Percentiles rank a stretch among this genome's conserved stretches.
Evolutionary conservation across 2,329 filamentous ascomycete species (phyloP).

Genomic region (Curvularia lunata): DNA sequence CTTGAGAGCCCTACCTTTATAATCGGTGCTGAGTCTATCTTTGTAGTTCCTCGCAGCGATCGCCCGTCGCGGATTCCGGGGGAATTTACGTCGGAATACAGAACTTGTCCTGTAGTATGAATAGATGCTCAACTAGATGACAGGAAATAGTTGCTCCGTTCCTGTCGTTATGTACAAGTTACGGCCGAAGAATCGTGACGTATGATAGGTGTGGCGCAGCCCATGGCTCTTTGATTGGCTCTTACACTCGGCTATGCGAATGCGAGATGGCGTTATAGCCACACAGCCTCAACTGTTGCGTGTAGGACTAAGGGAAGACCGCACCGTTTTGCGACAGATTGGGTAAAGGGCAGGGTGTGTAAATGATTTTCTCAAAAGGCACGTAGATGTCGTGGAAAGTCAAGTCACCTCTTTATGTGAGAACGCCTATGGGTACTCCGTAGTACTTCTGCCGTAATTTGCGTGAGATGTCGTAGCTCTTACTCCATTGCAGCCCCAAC

Average conservation of each 20-base stretch:
- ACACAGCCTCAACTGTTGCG: neutral
- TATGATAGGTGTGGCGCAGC: constrained; percentile 8
- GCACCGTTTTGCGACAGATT: neutral
- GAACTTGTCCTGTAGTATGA: neutral
- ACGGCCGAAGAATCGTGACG: constrained; percentile 11
- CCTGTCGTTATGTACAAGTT: neutral
- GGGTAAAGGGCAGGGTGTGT: neutral
- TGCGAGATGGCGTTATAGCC: neutral
- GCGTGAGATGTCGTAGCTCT: neutral
- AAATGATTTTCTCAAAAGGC: neutral
- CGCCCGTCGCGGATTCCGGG: neutral
- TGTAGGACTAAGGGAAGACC: neutral
- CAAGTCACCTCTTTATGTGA: neutral
- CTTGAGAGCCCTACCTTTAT: constrained; percentile 1
- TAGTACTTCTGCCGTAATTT: neutral
- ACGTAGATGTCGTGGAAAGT: neutral
- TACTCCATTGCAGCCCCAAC: neutral
- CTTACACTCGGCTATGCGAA: neutral
- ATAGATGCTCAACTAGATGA: neutral
- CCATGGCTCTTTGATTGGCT: constrained; percentile 6
- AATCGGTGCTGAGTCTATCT: neutral
- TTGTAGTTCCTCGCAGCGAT: neutral
- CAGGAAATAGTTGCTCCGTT: neutral
- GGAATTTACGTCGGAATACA: neutral
- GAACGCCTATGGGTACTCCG: neutral